Evolutionary conservation across 176 grass and related monocot genomes (phyloP), one percentile per base, ranked within the genome.

Genomic region (Bromus sterilis): DNA sequence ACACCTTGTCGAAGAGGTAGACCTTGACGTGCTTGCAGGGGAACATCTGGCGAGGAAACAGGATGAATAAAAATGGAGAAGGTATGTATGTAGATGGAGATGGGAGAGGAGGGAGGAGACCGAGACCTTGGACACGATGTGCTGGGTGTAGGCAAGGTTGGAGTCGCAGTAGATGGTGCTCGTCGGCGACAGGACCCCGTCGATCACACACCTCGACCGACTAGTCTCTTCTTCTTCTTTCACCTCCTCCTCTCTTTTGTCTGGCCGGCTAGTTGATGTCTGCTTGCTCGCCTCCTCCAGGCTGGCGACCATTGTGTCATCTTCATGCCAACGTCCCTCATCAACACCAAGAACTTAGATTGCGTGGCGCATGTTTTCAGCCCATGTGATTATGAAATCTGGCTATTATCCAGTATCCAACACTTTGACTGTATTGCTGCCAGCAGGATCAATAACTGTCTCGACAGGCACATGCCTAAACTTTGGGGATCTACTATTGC

Each of bases 241-340:
- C 44, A 16, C 46, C 48, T 53, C 18, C 49, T 53, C 20, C 49
- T 21, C 49, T 53, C 18, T 21, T 49, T 53, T 21, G 7, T 53
- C 49, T 53, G 49, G 49, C 18, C 20, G 0, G 49, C 49, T 53
- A 53, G 21, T 53, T 53, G 49, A 53, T 21, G 9, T 53, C 49
- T 53, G 49, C 49, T 53, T 53, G 49, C 49, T 53, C 21, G 49
- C 49, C 58, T 86, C 90, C 74, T 93, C 90, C 87, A 87, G 86
- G 64, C 95, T 93, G n/a, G 86, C 86, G 29, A 87, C 80, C 49
- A 53, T 53, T 53, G 49, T 53, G 49, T 94, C 92, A 89, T 94
- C 80, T 91, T 88, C 32, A 86, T 97, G 70, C 88, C 88, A 0
- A 91, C 74, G 65, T 94, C 95, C 66, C 95, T 61, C 90, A 86